Conservation (phyloP, 108 stramenopile species). For the Ochromonas danica region DNA sequence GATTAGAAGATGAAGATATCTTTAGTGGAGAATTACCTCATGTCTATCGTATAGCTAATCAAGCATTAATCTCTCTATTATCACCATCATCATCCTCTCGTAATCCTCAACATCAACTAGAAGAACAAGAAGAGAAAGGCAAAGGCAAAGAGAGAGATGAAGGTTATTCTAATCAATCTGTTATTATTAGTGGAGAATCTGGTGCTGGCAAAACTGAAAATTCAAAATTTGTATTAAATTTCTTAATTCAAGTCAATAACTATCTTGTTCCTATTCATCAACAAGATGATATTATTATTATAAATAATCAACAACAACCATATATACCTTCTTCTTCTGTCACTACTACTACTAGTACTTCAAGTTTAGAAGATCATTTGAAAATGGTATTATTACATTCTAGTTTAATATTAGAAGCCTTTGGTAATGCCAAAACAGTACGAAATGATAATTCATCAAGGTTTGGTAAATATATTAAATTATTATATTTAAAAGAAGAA, state of each 20-base stretch:
- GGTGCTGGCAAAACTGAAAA: conserved; percentile 67
- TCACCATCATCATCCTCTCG: not conserved
- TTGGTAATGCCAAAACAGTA: conserved; percentile 64
- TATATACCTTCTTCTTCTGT: not conserved
- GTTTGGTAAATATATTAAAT: conserved; percentile 73
- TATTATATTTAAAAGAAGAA: not conserved
- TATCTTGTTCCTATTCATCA: not conserved
- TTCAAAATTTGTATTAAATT: conserved; percentile 44
- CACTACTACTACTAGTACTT: not conserved
- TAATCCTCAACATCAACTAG: not conserved
- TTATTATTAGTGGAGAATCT: conserved; percentile 65
- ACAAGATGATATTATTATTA: not conserved
- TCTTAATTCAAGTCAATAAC: not conserved
- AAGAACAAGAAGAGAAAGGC: too few species aligned
- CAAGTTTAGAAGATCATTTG: not conserved
- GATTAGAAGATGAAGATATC: not conserved
- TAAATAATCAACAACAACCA: not conserved
- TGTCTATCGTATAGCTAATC: conserved; percentile 73
- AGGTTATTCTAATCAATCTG: conserved; percentile 58
- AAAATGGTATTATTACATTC: conserved; percentile 52
- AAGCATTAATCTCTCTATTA: conserved; percentile 48
- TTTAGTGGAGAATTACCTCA: conserved; percentile 59
- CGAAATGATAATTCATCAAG: conserved; percentile 78
- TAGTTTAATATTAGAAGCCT: conserved; percentile 60
- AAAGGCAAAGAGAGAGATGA: too few species aligned